These are phyloP conservation scores for Daldinia sp. DNA, from an alignment of 2,329 filamentous ascomycete species.

Conservation along the genomic window DNA sequence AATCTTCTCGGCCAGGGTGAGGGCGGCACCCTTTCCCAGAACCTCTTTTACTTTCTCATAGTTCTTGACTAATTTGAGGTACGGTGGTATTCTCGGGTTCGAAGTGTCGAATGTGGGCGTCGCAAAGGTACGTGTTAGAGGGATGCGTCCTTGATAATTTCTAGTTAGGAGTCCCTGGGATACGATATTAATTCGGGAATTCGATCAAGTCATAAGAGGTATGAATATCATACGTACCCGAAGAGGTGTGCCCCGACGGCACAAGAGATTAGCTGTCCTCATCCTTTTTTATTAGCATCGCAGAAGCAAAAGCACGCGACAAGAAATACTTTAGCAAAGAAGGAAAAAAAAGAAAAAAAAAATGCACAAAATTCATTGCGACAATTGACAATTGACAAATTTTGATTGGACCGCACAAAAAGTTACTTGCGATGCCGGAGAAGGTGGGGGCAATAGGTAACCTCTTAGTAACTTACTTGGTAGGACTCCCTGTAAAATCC, in stretches of 20 bases:
- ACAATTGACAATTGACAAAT: constrained; percentile 37
- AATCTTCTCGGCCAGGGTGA: constrained; percentile 97
- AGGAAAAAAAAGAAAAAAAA: constrained; percentile 28
- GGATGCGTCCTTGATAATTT: constrained; percentile 36
- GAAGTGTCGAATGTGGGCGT: constrained; percentile 46
- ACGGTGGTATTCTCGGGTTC: constrained; percentile 69
- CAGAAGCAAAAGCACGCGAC: constrained; percentile 23
- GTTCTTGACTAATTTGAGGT: constrained; percentile 69
- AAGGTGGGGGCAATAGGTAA: constrained; percentile 16
- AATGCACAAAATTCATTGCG: constrained; percentile 12
- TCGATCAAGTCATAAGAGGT: not conserved
- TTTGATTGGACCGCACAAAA: constrained; percentile 39
- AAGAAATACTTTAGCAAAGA: not conserved
- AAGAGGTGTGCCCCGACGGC: constrained; percentile 45
- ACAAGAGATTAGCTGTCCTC: constrained; percentile 46
- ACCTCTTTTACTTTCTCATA: constrained; percentile 67
- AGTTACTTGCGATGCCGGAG: constrained; percentile 35
- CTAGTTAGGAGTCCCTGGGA: constrained; percentile 41
- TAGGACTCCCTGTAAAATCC: constrained; percentile 18
- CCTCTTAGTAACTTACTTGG: no score
- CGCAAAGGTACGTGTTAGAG: constrained; percentile 45
- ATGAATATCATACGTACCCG: constrained; percentile 37
- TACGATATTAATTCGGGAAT: constrained; percentile 1
- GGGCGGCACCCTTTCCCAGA: constrained; percentile 60
- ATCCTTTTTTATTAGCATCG: constrained; percentile 48